Evolutionary conservation across 805 yeast genomes (phyloP), one percentile per base, ranked within the genome.

Genomic region (Nakazawaea laoshanensis): DNA sequence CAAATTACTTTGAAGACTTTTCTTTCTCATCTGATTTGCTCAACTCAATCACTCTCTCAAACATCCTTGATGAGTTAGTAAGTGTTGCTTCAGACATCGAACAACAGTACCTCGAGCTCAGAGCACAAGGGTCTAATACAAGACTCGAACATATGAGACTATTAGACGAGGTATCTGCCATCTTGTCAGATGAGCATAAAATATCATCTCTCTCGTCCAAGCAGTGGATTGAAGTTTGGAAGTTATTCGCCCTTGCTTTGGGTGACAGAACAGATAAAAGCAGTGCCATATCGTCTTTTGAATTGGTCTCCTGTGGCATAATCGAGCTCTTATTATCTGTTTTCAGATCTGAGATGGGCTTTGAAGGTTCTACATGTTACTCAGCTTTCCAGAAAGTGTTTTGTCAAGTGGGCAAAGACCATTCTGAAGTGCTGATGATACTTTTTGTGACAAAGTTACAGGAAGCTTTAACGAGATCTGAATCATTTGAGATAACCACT

Each of bases 401-500:
- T 29, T 57, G 59, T 40, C 45, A 54, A 32, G 52, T 57, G 26
- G 50, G 54, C 43, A 42, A 46, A 5, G 61, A 57, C 18, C 49
- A 47, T 18, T 19, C 32, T 12, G 32, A 41, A 13, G 40, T 61
- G 4, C 60, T 70, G 1, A 46, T 75, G 27, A 57, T 56, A 5
- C 46, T 60, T 3, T 55, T 84, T 15, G 67, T 84, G 1, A 53
- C 56, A 4, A 73, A 77, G 39, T 56, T 86, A 12, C 92, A 85
- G 40, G 87, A 82, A 36, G 74, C 84, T 0, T 53, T 86, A 15
- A 74, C 84, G 1, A 65, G 94, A 44, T 63, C 75, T 0, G 96
- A 87, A 49, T 61, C 78, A 0, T 83, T 86, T 50, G 80, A 75
- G 25, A 72, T 86, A 12, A 51, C 68, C 2, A 61, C 71, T 0